These are phyloP conservation scores for Schwanniomyces pseudopolymorphus DNA, from an alignment of 805 yeast species.

Conservation along the genomic window DNA sequence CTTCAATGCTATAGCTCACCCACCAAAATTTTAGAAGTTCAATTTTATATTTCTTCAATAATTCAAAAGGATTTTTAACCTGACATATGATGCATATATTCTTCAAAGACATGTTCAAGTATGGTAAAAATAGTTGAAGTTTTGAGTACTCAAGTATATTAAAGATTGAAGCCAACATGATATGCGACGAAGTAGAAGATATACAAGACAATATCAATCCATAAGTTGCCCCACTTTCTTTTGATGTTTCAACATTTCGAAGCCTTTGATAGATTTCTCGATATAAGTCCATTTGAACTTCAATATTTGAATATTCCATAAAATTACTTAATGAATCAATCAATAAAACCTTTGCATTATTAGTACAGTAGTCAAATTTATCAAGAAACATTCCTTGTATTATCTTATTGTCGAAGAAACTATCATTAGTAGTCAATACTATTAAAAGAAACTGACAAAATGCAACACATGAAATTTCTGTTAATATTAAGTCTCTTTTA, in stretches of 20 bases:
- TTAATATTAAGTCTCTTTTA: conserved; percentile 38
- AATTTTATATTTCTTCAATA: conserved; percentile 31
- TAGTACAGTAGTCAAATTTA: conserved; percentile 11
- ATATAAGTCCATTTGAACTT: conserved; percentile 26
- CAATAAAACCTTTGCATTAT: conserved; percentile 19
- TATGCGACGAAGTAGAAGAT: conserved; percentile 26
- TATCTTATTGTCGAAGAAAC: conserved; percentile 17
- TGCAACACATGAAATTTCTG: conserved; percentile 29
- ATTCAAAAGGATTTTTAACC: conserved; percentile 7
- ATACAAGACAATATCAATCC: conserved; percentile 32
- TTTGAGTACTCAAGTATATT: conserved; percentile 43
- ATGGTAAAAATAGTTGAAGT: conserved; percentile 27
- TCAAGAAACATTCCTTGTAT: conserved; percentile 17
- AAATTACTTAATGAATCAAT: conserved; percentile 12
- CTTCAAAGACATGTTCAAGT: conserved; percentile 24
- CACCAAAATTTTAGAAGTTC: conserved; percentile 47
- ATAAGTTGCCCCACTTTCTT: conserved; percentile 40
- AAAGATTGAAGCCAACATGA: conserved; percentile 35
- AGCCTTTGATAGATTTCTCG: conserved; percentile 27
- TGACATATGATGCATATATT: conserved; percentile 18
- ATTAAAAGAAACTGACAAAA: conserved; percentile 32
- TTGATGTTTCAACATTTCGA: conserved; percentile 32
- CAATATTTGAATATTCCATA: conserved; percentile 5
- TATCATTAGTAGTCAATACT: conserved; percentile 22
- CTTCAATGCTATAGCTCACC: conserved; percentile 25